A percentile compares a stretch with the other conserved stretches of the same genome.
These are phyloP conservation scores for Cicer cuneatum DNA, from an alignment of 306 rosid species.

Conservation along the genomic window DNA sequence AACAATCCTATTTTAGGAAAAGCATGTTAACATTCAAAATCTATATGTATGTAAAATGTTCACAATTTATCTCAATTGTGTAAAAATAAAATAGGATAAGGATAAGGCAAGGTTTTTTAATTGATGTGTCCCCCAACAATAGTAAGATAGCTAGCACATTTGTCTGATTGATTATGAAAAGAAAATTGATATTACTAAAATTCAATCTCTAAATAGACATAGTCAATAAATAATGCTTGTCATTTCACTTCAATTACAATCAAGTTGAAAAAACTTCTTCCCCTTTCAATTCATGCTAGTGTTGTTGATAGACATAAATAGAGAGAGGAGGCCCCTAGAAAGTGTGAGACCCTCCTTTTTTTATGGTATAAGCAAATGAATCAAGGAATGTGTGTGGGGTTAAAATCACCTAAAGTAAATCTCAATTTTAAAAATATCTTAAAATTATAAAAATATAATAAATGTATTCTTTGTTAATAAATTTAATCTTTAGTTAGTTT, in stretches of 20 bases:
- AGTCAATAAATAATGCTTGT: constrained; percentile 25
- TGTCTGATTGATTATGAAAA: constrained; percentile 32
- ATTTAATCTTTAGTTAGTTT: no score
- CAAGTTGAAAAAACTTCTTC: background rate
- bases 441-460: no score
- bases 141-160: background rate
- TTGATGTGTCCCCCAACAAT: background rate
- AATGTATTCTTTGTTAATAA: no score
- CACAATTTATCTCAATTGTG: background rate
- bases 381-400: constrained; percentile 15
- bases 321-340: constrained; percentile 17
- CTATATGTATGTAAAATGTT: background rate
- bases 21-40: no score
- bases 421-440: no score
- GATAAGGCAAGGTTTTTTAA: background rate
- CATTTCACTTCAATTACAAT: constrained; percentile 45
- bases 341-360: constrained; percentile 19
- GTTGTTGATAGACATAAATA: constrained; percentile 8
- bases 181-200: background rate
- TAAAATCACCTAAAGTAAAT: background rate
- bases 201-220: constrained; percentile 24
- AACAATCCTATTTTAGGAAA: no score
- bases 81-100: background rate
- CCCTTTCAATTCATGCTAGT: constrained; percentile 16
- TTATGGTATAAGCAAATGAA: constrained; percentile 26